Evolutionary conservation across 2,329 filamentous ascomycete genomes (phyloP), one percentile per base, ranked within the genome.

Genomic region (Aspergillus sclerotialis): DNA sequence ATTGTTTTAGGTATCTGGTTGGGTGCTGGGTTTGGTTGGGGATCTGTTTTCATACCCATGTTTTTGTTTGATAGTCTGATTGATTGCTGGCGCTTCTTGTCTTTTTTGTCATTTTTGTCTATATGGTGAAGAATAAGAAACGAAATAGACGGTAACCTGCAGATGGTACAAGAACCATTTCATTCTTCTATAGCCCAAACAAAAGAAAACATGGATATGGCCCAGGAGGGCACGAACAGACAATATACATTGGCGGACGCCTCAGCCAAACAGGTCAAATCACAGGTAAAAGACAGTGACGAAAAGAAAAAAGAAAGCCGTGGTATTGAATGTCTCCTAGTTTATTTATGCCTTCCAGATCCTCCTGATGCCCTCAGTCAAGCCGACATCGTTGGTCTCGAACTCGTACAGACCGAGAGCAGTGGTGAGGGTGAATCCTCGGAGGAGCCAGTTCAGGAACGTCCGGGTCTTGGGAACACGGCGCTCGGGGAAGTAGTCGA

Each of bases 361-460:
- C 58, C 84, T 78, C 75, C 84, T 87, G 48, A 95, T 73, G 19
- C 81, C 82, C 73, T 94, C 90, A 7, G 88, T 94, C 40, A 98
- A 64, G 47, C 92, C 92, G 33, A 98, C 87, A 50, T 98, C 92
- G 58, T 95, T 96, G 19, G 92, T 98, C 80, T 98, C 92, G 55
- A 96, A 96, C 66, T 96, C 90, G 68, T 98, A 98, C 55, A 96
- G 74, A 38, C 89, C 89, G 46, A 94, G 74, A 32, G 84, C 88
- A 43, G 89, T 85, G 33, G 86, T 69, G 38, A 90, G 71, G 8
- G 93, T 95, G 40, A 77, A 80, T 29, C 73, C 67, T 55, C 89
- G 88, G 44, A 96, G 76, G 24, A 73, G 69, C 88, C 88, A 96
- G 63, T 75, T 77, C 59, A 80, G 72, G n/a, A 70, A 35, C 56